Percentiles rank a stretch among this genome's conserved stretches.
phyloP scores from a whole-genome alignment of 768 basidiomycete genomes.

The Kwoniella sp. region DNA sequence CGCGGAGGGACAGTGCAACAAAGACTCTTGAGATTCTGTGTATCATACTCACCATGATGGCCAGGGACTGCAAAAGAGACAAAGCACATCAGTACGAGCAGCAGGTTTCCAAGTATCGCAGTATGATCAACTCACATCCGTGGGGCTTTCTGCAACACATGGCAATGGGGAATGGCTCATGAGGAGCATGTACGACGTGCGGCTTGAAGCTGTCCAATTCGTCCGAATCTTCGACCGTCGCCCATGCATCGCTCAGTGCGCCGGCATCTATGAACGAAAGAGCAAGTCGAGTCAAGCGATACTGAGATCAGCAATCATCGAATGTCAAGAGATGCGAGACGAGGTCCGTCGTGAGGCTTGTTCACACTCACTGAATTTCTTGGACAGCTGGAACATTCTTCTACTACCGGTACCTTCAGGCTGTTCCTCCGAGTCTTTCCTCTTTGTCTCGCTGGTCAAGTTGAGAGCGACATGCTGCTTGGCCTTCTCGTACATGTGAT shows the following conservation, averaged over 20 bases:
- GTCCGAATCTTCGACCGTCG: conserved; percentile 58
- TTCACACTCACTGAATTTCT: conserved; percentile 56
- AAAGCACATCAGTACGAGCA: neutral
- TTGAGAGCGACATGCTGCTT: conserved; percentile 14
- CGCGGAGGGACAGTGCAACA: neutral
- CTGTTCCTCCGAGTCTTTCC: conserved; percentile 22
- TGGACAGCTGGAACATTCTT: conserved; percentile 51
- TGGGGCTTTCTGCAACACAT: conserved; percentile 68
- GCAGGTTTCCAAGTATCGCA: neutral
- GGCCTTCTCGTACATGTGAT: conserved; percentile 6
- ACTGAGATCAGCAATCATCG: neutral
- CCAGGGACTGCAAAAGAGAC: conserved; percentile 56
- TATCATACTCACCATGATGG: conserved; percentile 48
- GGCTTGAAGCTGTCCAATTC: conserved; percentile 64
- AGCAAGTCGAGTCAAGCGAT: neutral
- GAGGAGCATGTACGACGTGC: conserved; percentile 65
- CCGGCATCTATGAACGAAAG: conserved; percentile 44
- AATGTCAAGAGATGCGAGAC: neutral
- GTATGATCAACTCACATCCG: conserved; percentile 58
- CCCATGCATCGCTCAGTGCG: conserved; percentile 56
- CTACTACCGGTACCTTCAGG: conserved; percentile 48
- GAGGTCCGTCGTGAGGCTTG: neutral
- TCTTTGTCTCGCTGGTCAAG: neutral
- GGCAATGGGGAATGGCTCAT: conserved; percentile 67
- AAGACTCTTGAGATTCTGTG: too few species aligned